phyloP scores from a whole-genome alignment of 148 eudicot species.

The Cornus kousa region DNA sequence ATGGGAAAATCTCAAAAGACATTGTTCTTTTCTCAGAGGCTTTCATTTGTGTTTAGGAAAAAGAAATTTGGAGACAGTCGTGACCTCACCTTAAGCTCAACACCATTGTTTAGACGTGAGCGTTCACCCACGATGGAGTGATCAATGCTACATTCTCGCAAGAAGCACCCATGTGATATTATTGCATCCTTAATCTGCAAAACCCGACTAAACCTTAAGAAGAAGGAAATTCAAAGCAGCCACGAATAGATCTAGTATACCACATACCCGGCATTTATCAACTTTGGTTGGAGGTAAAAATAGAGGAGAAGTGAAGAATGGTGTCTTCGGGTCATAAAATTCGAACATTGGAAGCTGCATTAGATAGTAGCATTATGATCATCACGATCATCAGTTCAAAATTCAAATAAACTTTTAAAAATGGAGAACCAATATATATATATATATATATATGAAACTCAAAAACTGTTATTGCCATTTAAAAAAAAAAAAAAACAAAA shows the following conservation, averaged over 20 bases:
- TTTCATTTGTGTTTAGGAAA: too few species aligned
- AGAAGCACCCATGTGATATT: slow-evolving; percentile 93
- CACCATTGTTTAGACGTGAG: slow-evolving; percentile 87
- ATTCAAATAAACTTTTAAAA: too few species aligned
- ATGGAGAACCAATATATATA: too few species aligned
- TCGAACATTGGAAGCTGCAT: slow-evolving; percentile 74
- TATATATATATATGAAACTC: too few species aligned
- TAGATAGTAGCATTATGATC: not conserved
- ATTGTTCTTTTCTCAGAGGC: not conserved
- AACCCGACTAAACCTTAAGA: slow-evolving; percentile 13
- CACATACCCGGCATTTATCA: slow-evolving; percentile 76
- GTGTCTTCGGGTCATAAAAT: slow-evolving; percentile 93
- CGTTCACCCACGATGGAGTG: slow-evolving; percentile 95
- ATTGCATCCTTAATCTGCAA: slow-evolving; percentile 92
- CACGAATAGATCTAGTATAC: not conserved
- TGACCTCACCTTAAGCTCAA: slow-evolving; percentile 68
- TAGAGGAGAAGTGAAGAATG: slow-evolving; percentile 86
- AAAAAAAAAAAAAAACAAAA: too few species aligned
- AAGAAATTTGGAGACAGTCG: not conserved
- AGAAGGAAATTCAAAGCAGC: not conserved
- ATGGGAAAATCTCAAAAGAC: too few species aligned
- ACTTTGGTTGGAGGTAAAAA: slow-evolving; percentile 93
- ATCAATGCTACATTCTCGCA: slow-evolving; percentile 72
- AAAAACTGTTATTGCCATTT: not conserved
- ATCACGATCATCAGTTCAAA: too few species aligned